Evolutionary conservation across 805 yeast genomes (phyloP), one percentile per base, ranked within the genome.

Genomic region (Candida saitoana): DNA sequence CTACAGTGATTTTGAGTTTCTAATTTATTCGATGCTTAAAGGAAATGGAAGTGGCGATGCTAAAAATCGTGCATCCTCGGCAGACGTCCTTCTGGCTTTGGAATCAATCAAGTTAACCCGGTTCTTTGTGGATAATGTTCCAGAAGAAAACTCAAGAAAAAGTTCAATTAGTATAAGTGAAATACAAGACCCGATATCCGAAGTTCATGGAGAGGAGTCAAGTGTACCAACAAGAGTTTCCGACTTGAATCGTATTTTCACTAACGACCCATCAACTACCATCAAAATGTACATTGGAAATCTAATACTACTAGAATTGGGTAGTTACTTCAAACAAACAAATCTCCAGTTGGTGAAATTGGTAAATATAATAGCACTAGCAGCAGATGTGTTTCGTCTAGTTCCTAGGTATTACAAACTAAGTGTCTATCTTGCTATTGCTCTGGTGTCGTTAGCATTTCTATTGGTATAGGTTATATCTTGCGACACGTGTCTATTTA

Each of bases 21-120:
- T 65, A 19, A 51, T 61, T 3, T 65, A 55, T 43, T 38, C 52
- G 48, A 63, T 65, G 68, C 48, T 65, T 20, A 65, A 60, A 25
- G 69, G 66, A 4, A 12, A 32, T 4, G 45, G 35, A 9, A 33
- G 22, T 32, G 37, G 18, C 16, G 15, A 18, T 9, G n/a, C 22
- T 20, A 20, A 5, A 5, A 24, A 24, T 18, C 30, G 38, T 8
- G 38, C 38, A 7, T 20, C 31, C n/a, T 36, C 38, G 31, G 18
- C 19, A 4, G 31, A 36, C n/a, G 16, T 36, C 12, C 19, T 36
- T 5, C 30, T 12, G 15, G 20, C 15, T 4, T 15, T 36, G n/a
- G 38, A 36, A 4, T n/a, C 38, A 6, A 36, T 36, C 31, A 36
- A 36, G 14, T 11, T 14, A 24, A 14, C 17, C 4, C 5, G 31